Percentiles rank a stretch among this genome's conserved stretches.
phyloP scores from a whole-genome alignment of 169 alveolate genomes.

The Plasmodium vivax region DNA sequence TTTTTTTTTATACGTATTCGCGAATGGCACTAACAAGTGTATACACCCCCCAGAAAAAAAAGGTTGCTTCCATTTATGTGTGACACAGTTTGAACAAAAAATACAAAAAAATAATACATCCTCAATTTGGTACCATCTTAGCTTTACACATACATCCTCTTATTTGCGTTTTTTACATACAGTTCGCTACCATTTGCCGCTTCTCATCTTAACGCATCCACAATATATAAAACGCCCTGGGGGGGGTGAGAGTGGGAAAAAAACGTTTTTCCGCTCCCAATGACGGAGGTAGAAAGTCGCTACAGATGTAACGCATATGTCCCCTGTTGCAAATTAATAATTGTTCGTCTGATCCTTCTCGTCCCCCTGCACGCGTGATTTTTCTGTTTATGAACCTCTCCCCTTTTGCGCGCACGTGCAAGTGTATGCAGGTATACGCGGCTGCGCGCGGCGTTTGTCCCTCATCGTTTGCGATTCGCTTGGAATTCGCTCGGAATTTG shows the following conservation, averaged over 20 bases:
- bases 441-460: neutral
- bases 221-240: neutral
- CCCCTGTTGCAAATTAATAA: neutral
- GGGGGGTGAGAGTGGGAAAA: neutral
- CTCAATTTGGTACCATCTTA: neutral
- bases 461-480: too few species aligned
- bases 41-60: neutral
- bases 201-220: neutral
- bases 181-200: neutral
- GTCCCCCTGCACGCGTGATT: neutral
- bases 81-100: neutral
- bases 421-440: neutral
- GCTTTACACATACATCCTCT: neutral
- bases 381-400: neutral
- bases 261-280: neutral
- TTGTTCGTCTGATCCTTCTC: neutral
- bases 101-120: neutral
- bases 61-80: neutral
- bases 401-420: neutral
- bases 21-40: neutral
- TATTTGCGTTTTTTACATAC: neutral
- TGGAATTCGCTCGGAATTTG: neutral
- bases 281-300: neutral
- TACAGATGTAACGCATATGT: neutral
- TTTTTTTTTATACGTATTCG: neutral